Conservation (phyloP, 805 yeast species). For the Ogataea degrootiae region DNA sequence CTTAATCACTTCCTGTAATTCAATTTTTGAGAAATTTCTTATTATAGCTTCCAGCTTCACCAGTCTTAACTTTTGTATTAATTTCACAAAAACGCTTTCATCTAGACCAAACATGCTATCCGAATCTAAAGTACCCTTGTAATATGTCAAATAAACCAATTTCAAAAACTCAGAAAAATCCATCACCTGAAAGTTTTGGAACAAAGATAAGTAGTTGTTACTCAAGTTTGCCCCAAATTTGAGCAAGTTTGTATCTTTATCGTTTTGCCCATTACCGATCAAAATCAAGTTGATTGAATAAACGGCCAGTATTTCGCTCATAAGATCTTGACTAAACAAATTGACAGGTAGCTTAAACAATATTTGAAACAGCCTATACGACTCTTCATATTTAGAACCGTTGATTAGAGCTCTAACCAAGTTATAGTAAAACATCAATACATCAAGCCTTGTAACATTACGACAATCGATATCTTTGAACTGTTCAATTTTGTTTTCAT, state of each 20-base stretch:
- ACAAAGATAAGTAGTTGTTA: constrained; percentile 5
- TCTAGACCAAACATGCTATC: constrained; percentile 1
- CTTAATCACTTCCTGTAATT: neutral
- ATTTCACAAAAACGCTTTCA: constrained; percentile 5
- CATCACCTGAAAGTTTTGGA: constrained; percentile 12
- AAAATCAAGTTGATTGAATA: constrained; percentile 17
- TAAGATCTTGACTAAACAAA: neutral
- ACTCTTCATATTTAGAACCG: constrained; percentile 9
- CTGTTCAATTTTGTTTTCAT: neutral
- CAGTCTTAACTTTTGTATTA: constrained; percentile 9
- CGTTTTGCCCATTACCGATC: constrained; percentile 2
- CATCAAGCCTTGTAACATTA: constrained; percentile 3
- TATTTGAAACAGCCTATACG: constrained; percentile 16
- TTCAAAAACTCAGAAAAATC: constrained; percentile 9
- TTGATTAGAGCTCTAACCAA: constrained; percentile 18
- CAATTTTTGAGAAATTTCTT: constrained; percentile 3
- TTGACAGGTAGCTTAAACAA: constrained; percentile 14
- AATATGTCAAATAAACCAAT: constrained; percentile 5
- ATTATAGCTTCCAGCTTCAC: constrained; percentile 5
- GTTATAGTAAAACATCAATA: constrained; percentile 16
- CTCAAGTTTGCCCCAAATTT: constrained; percentile 9
- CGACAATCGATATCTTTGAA: constrained; percentile 13
- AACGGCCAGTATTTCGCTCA: constrained; percentile 9
- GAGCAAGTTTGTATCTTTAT: constrained; percentile 9
- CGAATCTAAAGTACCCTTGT: neutral